Evolutionary conservation across 2,329 filamentous ascomycete genomes (phyloP), one percentile per base, ranked within the genome.

Genomic region (Fusarium caatingaense): DNA sequence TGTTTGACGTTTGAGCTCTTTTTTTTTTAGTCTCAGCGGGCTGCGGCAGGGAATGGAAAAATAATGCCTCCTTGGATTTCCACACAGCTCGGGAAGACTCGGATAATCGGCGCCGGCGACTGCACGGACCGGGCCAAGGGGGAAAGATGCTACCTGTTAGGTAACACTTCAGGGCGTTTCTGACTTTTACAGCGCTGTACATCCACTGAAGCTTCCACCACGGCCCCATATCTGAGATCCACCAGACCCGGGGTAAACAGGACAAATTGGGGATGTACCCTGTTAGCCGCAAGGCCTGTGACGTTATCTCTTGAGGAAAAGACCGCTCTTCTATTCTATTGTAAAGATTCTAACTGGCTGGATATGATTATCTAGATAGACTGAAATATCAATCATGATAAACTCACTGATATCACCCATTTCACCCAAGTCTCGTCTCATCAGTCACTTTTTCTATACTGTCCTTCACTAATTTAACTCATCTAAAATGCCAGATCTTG

Each of bases 71-170:
- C 69, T 66, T 65, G 59, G 25, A 51, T 64, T 50, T 56, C 25
- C 30, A 45, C 32, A 46, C 42, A 45, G 58, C 57, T 76, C 74
- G 74, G 74, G 68, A 76, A 76, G 69, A 76, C 64, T 76, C 74
- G 74, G 74, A 76, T 76, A 76, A 75, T 73, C 71, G 66, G 72
- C 72, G 73, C 73, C 73, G 70, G 48, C 41, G 51, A 47, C 59
- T 21, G 73, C 73, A 76, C 73, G 69, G 73, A 76, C 73, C 73
- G 73, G 73, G 63, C 68, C 64, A 76, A 75, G 64, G 73, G 73
- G 73, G 13, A 21, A 37, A 46, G 30, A 62, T 62, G 56, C 45
- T 60, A 62, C 59, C 45, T n/a, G 46, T 49, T 66, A 56, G 56
- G 64, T 68, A 68, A 68, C 46, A 18, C 41, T 55, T 27, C 48